Evolutionary conservation across 2,329 filamentous ascomycete species (phyloP).

Genomic region (Penicillium sp.): DNA sequence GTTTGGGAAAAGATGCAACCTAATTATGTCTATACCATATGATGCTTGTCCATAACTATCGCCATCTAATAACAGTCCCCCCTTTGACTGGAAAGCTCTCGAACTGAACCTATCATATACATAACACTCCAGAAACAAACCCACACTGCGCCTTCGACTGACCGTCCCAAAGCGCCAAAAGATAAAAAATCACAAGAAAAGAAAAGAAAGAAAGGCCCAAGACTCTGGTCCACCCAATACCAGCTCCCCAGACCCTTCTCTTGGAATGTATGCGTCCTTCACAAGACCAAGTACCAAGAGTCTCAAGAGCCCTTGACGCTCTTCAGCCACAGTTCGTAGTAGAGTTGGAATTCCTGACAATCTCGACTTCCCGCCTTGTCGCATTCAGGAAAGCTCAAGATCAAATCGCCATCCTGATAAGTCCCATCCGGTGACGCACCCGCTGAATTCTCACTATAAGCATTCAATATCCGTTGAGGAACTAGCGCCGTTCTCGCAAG

Average conservation of each 20-base stretch:
- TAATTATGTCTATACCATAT: no score
- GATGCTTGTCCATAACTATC: no score
- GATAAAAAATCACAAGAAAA: no score
- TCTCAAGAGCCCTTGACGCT: constrained; percentile 20
- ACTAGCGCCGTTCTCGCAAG: constrained; percentile 82
- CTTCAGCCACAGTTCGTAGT: constrained; percentile 40
- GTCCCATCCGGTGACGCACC: constrained; percentile 47
- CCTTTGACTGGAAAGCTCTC: no score
- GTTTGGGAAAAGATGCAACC: no score
- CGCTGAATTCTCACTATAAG: constrained; percentile 56
- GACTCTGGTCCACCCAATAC: no score
- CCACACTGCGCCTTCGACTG: no score
- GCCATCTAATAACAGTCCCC: no score
- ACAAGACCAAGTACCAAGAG: neutral
- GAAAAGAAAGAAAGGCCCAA: no score
- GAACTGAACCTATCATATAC: no score
- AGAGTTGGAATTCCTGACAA: constrained; percentile 67
- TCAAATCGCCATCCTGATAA: constrained; percentile 78
- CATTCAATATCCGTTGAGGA: constrained; percentile 77
- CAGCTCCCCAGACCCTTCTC: neutral
- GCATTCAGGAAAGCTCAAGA: constrained; percentile 73
- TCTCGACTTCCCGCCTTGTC: constrained; percentile 46
- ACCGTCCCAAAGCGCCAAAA: no score
- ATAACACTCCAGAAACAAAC: no score
- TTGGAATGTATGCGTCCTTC: neutral